These are phyloP conservation scores for Hymenoscyphus fraxineus DNA, from an alignment of 2,329 filamentous ascomycete species.

Conservation along the genomic window DNA sequence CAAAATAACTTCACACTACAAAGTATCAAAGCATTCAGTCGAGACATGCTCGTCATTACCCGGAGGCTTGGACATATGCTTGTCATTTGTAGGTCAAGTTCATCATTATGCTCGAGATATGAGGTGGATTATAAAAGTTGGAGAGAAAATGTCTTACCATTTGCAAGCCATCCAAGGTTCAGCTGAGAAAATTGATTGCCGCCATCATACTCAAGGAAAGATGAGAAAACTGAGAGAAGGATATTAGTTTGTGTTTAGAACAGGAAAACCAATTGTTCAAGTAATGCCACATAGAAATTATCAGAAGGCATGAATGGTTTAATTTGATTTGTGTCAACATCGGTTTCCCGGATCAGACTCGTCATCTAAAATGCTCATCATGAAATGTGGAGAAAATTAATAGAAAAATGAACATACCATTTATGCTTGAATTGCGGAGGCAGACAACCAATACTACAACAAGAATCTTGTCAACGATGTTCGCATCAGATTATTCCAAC, in stretches of 20 bases:
- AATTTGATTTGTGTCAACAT: conserved; percentile 64
- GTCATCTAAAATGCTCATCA: conserved; percentile 65
- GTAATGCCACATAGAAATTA: conserved; percentile 31
- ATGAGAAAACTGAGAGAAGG: not conserved
- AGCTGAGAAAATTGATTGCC: not conserved
- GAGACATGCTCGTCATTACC: conserved; percentile 52
- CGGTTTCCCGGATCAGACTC: conserved; percentile 73
- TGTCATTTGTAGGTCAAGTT: conserved; percentile 78
- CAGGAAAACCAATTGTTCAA: not conserved
- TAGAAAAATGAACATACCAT: conserved; percentile 18
- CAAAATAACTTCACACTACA: not conserved
- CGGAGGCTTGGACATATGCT: conserved; percentile 92
- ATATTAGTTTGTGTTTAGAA: conserved; percentile 19
- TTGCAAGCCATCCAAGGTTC: not conserved
- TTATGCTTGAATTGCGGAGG: not conserved
- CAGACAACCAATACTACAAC: not conserved
- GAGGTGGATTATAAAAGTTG: not conserved
- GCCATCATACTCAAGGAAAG: not conserved
- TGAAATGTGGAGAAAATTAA: conserved; percentile 23
- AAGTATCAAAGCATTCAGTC: conserved; percentile 40
- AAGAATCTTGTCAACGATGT: not conserved
- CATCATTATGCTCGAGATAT: conserved; percentile 60
- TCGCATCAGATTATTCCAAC: not conserved
- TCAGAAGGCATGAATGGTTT: conserved; percentile 70
- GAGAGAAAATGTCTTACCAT: not conserved